Evolutionary conservation across 768 basidiomycete species (phyloP).

Genomic region (Boletus bicolor): DNA sequence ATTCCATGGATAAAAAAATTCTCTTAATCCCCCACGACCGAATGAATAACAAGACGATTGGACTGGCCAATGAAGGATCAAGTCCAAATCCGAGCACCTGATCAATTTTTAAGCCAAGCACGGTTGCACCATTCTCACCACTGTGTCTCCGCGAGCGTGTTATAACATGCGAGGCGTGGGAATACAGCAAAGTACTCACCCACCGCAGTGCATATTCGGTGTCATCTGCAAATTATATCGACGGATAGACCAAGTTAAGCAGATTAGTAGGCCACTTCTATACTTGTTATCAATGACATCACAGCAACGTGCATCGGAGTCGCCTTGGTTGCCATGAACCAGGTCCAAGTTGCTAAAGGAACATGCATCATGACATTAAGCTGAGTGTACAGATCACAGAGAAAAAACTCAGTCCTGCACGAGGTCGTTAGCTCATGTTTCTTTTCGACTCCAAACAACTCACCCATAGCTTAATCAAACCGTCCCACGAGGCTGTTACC

Average conservation of each 20-base stretch:
- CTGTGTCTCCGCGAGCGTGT: not conserved
- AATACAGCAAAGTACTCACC: not conserved
- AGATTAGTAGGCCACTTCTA: not conserved
- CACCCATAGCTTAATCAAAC: slow-evolving; percentile 96
- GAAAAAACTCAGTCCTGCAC: slow-evolving; percentile 31
- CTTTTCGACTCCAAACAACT: slow-evolving; percentile 26
- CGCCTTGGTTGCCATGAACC: too few relatives aligned
- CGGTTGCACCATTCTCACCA: slow-evolving; percentile 7
- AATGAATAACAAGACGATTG: not conserved
- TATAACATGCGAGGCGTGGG: slow-evolving; percentile 4
- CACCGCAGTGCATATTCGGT: not conserved
- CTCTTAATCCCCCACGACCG: not conserved
- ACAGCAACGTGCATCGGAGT: not conserved
- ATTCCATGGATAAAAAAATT: not conserved
- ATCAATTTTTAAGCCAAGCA: not conserved
- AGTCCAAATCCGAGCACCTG: not conserved
- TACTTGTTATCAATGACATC: slow-evolving; percentile 4
- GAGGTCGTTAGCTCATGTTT: slow-evolving; percentile 1
- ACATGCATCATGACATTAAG: slow-evolving; percentile 2
- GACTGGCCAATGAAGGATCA: not conserved
- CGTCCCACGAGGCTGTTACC: slow-evolving; percentile 97
- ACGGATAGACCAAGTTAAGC: too few relatives aligned
- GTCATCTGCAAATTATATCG: not conserved
- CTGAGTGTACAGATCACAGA: slow-evolving; percentile 4
- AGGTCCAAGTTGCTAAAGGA: not conserved